Conservation (phyloP, 1,284 basidiomycete genomes). For the Leccinum subrobustum region DNA sequence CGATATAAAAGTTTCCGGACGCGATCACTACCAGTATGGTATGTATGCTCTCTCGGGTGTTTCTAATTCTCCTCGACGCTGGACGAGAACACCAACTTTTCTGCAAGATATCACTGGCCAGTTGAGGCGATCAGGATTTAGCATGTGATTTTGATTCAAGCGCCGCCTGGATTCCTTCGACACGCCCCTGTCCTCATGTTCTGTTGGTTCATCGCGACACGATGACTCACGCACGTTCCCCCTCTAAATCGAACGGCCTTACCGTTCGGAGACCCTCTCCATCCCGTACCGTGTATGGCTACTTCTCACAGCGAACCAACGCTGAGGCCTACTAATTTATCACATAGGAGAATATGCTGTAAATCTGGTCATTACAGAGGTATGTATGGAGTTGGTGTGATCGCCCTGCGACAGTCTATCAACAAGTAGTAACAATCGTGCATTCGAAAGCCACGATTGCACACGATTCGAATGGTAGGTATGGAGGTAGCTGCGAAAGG, state of each 20-base stretch:
- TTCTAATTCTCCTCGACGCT: not conserved
- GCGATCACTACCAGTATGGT: not conserved
- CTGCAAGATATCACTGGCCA: not conserved
- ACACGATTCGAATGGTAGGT: not conserved
- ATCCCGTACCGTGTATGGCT: not conserved
- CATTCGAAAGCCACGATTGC: not conserved
- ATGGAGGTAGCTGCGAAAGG: not conserved
- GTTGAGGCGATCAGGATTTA: not conserved
- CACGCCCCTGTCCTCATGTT: not conserved
- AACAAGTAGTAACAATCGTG: not conserved
- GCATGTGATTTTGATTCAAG: not conserved
- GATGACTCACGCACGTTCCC: not conserved
- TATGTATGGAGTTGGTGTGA: not conserved
- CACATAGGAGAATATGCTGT: not conserved
- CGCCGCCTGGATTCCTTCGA: not conserved
- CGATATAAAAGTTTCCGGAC: not conserved
- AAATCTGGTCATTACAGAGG: not conserved
- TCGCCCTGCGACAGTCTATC: not conserved
- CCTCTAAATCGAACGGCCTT: too few relatives aligned
- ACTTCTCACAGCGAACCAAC: not conserved
- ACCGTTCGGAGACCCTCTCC: too few relatives aligned
- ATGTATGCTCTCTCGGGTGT: not conserved
- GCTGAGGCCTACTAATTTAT: not conserved
- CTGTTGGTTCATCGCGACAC: not conserved
- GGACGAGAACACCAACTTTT: not conserved